A percentile compares a stretch with the other conserved stretches of the same genome.
Evolutionary conservation across 371 early-diverging fungal species (phyloP).

Genomic region (Dentiscutata heterogama): DNA sequence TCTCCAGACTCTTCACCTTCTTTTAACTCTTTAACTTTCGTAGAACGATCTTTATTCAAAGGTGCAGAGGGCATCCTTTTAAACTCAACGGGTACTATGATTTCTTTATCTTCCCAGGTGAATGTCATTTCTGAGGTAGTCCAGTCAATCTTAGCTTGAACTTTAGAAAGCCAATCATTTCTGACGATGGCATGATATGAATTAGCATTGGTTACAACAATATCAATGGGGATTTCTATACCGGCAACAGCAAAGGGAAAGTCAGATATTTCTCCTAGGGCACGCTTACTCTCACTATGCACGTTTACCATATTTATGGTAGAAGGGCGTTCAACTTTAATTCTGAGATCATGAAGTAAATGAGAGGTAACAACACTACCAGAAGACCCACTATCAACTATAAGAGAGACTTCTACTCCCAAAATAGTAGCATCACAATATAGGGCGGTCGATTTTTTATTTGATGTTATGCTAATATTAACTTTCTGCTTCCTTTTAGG

Average conservation of each 20-base stretch:
- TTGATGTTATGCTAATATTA: too few species aligned
- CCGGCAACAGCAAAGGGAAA: too few species aligned
- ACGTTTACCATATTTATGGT: too few species aligned
- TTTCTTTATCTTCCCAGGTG: not conserved
- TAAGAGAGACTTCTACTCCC: not conserved
- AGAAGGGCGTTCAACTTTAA: too few species aligned
- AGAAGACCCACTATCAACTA: not conserved
- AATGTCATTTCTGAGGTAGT: not conserved
- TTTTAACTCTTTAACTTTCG: not conserved
- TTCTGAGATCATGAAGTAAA: not conserved
- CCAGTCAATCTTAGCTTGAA: not conserved
- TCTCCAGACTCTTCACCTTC: not conserved
- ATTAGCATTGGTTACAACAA: not conserved
- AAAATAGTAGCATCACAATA: not conserved
- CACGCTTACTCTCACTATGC: too few species aligned
- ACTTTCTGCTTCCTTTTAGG: not conserved
- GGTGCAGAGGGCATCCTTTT: not conserved
- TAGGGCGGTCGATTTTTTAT: not conserved
- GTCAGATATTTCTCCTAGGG: too few species aligned
- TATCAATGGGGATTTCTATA: not conserved
- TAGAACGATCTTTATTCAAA: not conserved
- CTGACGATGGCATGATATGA: not conserved
- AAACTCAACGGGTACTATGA: not conserved
- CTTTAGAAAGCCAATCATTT: not conserved
- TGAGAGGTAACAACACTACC: not conserved